Conservation (phyloP, 306 rosid species). For the Abrus precatorius region DNA sequence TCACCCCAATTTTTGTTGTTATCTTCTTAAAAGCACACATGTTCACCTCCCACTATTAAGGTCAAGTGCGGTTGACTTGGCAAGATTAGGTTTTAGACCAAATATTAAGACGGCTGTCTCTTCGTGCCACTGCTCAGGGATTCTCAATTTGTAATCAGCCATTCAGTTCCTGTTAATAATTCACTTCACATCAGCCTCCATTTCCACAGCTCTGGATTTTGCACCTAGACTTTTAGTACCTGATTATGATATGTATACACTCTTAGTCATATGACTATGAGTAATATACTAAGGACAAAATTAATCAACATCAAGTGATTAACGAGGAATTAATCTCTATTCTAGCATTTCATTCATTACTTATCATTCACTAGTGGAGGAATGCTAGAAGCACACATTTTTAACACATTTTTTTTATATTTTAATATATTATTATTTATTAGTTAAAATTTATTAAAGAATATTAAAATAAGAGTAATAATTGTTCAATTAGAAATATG, state of each 20-base stretch:
- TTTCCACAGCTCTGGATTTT: conserved; percentile 4
- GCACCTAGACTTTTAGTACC: background rate
- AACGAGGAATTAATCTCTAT: background rate
- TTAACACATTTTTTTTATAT: too few species aligned
- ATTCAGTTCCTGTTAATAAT: conserved; percentile 29
- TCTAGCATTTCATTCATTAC: background rate
- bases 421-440: too few species aligned
- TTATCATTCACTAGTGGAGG: background rate
- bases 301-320: background rate
- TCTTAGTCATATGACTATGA: background rate
- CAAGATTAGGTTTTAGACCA: conserved; percentile 4
- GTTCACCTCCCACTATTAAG: conserved; percentile 43
- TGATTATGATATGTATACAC: background rate
- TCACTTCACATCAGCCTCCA: conserved; percentile 31
- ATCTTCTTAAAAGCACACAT: conserved; percentile 42
- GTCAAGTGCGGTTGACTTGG: conserved; percentile 54
- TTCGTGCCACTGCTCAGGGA: conserved; percentile 31
- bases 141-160: conserved; percentile 36
- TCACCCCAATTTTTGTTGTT: conserved; percentile 49
- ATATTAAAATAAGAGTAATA: too few species aligned
- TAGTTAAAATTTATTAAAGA: too few species aligned
- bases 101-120: conserved; percentile 22
- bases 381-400: too few species aligned
- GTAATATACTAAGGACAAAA: background rate
- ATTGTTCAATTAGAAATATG: too few species aligned